Evolutionary conservation across 2,329 filamentous ascomycete species (phyloP).

Genomic region (Didymosphaeria variabile): DNA sequence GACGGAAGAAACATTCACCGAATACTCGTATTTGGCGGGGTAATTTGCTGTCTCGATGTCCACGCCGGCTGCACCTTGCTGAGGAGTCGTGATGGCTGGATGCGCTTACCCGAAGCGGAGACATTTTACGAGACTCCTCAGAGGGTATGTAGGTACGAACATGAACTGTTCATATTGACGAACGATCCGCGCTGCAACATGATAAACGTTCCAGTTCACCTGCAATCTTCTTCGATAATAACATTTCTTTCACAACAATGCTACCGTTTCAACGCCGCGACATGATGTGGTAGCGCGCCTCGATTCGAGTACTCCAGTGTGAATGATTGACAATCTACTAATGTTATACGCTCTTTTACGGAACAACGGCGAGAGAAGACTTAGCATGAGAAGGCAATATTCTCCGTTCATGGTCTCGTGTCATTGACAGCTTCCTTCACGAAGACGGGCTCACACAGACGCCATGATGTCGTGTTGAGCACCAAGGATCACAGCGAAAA

Average conservation of each 20-base stretch:
- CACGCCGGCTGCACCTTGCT: not conserved
- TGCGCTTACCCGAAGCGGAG: constrained; percentile 7
- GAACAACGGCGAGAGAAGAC: not conserved
- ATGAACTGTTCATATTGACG: not conserved
- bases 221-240: not conserved
- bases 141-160: constrained; percentile 9
- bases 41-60: not conserved
- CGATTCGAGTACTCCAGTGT: not conserved
- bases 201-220: not conserved
- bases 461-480: not conserved
- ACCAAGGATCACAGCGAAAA: too few species aligned
- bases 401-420: too few species aligned
- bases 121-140: constrained; percentile 8
- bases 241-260: not conserved
- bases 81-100: not conserved
- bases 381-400: too few species aligned
- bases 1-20: constrained; percentile 2
- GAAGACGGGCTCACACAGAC: too few species aligned
- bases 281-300: not conserved
- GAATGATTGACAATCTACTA: not conserved
- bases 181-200: not conserved
- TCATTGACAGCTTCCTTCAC: too few species aligned
- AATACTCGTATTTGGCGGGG: not conserved
- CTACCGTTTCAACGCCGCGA: not conserved
- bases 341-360: not conserved